phyloP scores from a whole-genome alignment of 163 green algal species.

The Smithsoniella earleae region DNA sequence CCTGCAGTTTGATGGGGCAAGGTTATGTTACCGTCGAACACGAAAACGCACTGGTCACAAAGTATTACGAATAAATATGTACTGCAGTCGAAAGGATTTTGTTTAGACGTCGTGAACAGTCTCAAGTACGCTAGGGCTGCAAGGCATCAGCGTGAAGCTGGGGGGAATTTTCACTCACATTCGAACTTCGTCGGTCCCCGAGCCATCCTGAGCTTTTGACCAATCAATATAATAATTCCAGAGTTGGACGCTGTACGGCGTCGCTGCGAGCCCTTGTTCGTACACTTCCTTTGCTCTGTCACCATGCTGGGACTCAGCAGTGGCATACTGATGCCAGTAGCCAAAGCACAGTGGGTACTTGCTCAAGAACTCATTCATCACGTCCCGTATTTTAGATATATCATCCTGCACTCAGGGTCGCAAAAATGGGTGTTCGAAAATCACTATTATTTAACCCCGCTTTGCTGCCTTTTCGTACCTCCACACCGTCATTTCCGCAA shows the following conservation, averaged over 20 bases:
- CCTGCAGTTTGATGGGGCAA: conserved; percentile 2
- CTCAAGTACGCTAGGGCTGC: background rate
- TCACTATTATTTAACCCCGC: too few species aligned
- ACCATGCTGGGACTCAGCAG: background rate
- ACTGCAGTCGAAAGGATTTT: background rate
- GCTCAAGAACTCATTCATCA: conserved; percentile 19
- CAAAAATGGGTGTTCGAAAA: background rate
- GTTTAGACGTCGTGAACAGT: background rate
- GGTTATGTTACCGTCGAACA: too few species aligned
- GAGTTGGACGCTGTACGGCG: conserved; percentile 16
- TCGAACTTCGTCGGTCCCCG: background rate
- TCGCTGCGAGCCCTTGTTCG: conserved; percentile 4
- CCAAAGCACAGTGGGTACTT: conserved; percentile 27
- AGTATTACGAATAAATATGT: background rate
- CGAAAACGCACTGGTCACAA: too few species aligned
- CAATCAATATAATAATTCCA: conserved; percentile 27
- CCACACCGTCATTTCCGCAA: too few species aligned
- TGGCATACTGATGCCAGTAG: conserved; percentile 25
- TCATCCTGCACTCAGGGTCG: conserved; percentile 3
- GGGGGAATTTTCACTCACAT: background rate
- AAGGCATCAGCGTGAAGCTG: background rate
- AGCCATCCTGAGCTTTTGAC: background rate
- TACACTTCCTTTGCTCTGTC: conserved; percentile 14
- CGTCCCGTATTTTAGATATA: background rate
- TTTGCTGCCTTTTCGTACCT: too few species aligned